These are phyloP conservation scores for Citrullus mucosospermus DNA, from an alignment of 306 rosid species.

Conservation along the genomic window DNA sequence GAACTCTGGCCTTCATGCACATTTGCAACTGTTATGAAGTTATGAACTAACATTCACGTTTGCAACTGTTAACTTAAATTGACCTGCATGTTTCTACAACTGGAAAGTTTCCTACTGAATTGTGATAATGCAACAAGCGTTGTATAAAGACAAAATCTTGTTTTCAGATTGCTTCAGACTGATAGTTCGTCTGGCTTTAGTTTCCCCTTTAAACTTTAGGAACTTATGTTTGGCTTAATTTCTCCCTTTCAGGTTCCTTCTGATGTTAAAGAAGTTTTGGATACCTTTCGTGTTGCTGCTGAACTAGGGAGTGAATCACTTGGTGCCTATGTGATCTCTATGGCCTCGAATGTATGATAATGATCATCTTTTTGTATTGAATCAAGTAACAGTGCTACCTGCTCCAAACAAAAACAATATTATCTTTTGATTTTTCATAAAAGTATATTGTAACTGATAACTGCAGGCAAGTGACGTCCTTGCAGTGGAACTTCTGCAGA, in stretches of 20 bases:
- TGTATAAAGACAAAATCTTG: not conserved
- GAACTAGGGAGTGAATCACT: conserved; percentile 81
- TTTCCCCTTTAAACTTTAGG: not conserved
- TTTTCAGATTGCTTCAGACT: not conserved
- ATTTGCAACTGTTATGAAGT: not conserved
- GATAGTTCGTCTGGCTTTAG: not conserved
- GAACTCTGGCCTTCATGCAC: no score
- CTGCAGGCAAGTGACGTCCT: conserved; percentile 92
- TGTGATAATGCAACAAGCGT: not conserved
- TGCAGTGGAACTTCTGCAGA: conserved; percentile 92
- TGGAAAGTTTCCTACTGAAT: not conserved
- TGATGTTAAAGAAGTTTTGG: conserved; percentile 68
- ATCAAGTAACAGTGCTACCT: not conserved
- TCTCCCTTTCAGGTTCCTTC: conserved; percentile 46
- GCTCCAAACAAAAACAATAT: not conserved
- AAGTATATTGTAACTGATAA: not conserved
- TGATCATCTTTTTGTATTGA: not conserved
- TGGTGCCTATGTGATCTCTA: conserved; percentile 94
- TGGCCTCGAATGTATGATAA: conserved; percentile 72
- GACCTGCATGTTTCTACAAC: not conserved
- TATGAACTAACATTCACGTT: not conserved
- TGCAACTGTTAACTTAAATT: not conserved
- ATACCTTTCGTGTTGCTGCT: conserved; percentile 73
- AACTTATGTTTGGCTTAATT: not conserved
- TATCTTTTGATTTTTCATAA: not conserved